These are phyloP conservation scores for Clonostachys rhizophaga DNA, from an alignment of 2,329 filamentous ascomycete genomes.

Conservation along the genomic window DNA sequence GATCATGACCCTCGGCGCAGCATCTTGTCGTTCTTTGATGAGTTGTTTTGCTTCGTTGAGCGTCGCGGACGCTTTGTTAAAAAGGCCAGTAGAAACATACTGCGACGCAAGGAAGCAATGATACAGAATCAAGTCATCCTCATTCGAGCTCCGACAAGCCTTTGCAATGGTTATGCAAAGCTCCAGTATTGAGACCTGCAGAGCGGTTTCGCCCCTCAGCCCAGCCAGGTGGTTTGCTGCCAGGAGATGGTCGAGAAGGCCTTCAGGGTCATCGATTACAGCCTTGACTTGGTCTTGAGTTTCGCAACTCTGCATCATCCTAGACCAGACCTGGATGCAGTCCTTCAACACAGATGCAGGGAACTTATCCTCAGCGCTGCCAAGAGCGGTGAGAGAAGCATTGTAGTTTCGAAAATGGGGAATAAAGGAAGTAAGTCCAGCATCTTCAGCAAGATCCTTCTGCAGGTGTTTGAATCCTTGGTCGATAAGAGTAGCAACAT, in stretches of 20 bases:
- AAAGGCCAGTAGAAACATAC: constrained; percentile 48
- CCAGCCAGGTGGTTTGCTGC: constrained; percentile 46
- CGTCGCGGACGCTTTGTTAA: constrained; percentile 39
- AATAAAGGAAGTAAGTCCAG: constrained; percentile 34
- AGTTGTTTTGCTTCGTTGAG: constrained; percentile 55
- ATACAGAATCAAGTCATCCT: constrained; percentile 36
- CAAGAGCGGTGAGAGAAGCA: constrained; percentile 36
- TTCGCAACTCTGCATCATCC: constrained; percentile 29
- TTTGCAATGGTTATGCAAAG: constrained; percentile 26
- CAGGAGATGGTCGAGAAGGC: constrained; percentile 42
- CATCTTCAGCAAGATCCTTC: constrained; percentile 37
- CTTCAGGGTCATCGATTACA: constrained; percentile 43
- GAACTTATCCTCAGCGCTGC: constrained; percentile 23
- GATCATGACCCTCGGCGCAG: constrained; percentile 31
- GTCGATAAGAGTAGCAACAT: constrained; percentile 32
- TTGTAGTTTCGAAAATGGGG: constrained; percentile 42
- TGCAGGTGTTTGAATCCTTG: constrained; percentile 25
- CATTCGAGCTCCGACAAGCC: constrained; percentile 18
- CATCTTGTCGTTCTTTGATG: constrained; percentile 25
- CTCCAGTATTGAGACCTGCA: constrained; percentile 29
- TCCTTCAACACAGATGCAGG: constrained; percentile 21
- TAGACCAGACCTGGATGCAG: constrained; percentile 38
- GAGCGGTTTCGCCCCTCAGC: constrained; percentile 40
- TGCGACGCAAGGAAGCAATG: constrained; percentile 45
- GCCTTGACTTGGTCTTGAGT: constrained; percentile 33